phyloP scores from a whole-genome alignment of 768 basidiomycete species.

The Panus rudis region DNA sequence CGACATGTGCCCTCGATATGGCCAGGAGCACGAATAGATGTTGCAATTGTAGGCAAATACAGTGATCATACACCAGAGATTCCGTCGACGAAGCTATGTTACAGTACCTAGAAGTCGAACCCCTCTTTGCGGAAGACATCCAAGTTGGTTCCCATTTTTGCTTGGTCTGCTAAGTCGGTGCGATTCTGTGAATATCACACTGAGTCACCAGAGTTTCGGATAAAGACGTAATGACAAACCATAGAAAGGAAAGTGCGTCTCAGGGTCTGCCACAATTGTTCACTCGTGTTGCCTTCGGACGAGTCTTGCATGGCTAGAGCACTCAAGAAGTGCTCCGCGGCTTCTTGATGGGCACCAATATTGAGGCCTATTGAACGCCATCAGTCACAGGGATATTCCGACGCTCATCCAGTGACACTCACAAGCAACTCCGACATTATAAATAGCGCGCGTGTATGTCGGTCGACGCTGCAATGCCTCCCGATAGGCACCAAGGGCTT shows the following conservation, averaged over 20 bases:
- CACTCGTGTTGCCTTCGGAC: slow-evolving; percentile 62
- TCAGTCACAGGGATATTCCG: not conserved
- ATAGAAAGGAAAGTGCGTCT: slow-evolving; percentile 73
- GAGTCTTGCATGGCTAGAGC: slow-evolving; percentile 76
- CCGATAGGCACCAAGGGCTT: slow-evolving; percentile 84
- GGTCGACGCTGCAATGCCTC: slow-evolving; percentile 87
- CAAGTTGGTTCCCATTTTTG: slow-evolving; percentile 56
- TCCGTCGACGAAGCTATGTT: no score
- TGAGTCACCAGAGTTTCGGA: slow-evolving; percentile 1
- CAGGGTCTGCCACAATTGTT: slow-evolving; percentile 87
- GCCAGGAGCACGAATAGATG: no score
- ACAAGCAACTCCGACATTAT: slow-evolving; percentile 98
- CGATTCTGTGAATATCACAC: slow-evolving; percentile 49
- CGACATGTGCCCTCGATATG: no score
- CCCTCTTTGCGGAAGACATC: slow-evolving; percentile 75
- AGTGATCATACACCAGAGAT: no score
- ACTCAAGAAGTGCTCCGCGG: slow-evolving; percentile 90
- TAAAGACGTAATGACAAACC: slow-evolving; percentile 39
- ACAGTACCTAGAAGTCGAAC: slow-evolving; percentile 81
- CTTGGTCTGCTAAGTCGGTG: slow-evolving; percentile 71
- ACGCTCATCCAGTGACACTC: slow-evolving; percentile 27
- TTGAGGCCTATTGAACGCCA: slow-evolving; percentile 65
- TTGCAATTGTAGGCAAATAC: no score
- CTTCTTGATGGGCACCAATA: slow-evolving; percentile 91
- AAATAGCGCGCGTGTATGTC: slow-evolving; percentile 94